Evolutionary conservation across 23 red algal species (phyloP), one percentile per base, ranked within the genome.

Genomic region (Rhodosorus marinus): DNA sequence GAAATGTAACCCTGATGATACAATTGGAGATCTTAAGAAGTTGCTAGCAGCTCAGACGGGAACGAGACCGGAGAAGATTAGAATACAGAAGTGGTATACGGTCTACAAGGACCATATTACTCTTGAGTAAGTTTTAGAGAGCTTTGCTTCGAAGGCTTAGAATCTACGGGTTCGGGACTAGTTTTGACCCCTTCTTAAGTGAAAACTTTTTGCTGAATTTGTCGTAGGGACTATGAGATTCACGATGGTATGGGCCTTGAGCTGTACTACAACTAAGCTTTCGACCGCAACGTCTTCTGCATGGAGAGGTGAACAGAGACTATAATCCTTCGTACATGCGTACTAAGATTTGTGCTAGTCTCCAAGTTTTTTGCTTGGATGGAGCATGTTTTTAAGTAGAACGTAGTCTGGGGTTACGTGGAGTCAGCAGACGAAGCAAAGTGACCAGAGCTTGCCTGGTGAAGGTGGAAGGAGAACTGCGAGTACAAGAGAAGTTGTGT

Each of bases 1-100:
- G 11, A 88, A 88, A 55, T 88, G 81, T 48, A 74, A 88, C 35
- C 81, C 70, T 3, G 81, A 88, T 35, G 81, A 88, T 41, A 88
- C 81, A 29, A 72, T 88, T 30, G 70, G 55, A 21, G 71, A 88
- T 32, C 29, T 88, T 7, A 88, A 88, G 36, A 70, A 69, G 50
- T 43, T 88, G 23, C 52, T 88, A 26, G 69, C 81, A n/a, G 59
- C 61, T 38, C 81, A 69, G 20, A 88, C 81, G 8, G 81, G 81
- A 14, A 88, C 81, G 24, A 58, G 81, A 8, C 34, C 81, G 1
- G 81, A 88, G 38, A 88, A 88, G 38, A 53, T 88, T 26, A 61
- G 81, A 4, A 49, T 88, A 25, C 81, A 88, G 38, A 88, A 75
- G 49, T 66, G 66, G 54, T 61, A 79, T 22, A 88, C 59, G 31